Evolutionary conservation across 441 rosid species (phyloP).

Genomic region (Flueggea neowawraea): DNA sequence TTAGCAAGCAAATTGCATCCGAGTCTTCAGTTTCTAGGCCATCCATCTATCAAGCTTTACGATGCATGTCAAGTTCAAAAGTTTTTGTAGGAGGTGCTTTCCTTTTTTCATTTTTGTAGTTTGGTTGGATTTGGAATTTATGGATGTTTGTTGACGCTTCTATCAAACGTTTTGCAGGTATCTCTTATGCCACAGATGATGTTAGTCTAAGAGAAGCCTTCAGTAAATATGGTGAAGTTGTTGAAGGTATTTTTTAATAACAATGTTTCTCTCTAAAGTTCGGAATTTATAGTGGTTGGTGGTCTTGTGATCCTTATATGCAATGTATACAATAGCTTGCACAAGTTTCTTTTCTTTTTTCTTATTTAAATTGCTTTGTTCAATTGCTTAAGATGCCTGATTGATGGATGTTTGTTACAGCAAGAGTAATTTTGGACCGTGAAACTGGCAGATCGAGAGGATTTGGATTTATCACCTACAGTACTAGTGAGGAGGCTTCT

Average conservation of each 20-base stretch:
- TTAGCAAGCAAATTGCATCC: conserved; percentile 40
- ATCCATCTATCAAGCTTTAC: conserved; percentile 60
- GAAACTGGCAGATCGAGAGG: conserved; percentile 95
- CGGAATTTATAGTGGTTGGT: background rate
- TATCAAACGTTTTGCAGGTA: conserved; percentile 36
- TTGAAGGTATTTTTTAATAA: conserved; percentile 48
- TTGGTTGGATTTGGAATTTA: background rate
- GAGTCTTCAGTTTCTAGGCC: conserved; percentile 56
- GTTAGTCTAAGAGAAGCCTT: conserved; percentile 61
- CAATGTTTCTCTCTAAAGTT: background rate
- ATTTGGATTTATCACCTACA: conserved; percentile 82
- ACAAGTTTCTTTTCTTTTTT: background rate
- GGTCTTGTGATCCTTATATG: no score
- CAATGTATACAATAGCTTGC: no score
- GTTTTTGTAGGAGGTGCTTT: conserved; percentile 78
- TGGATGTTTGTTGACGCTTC: conserved; percentile 9
- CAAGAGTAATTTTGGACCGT: conserved; percentile 80
- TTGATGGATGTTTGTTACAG: conserved; percentile 30
- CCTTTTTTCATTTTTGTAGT: background rate
- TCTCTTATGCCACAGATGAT: conserved; percentile 70
- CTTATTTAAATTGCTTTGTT: background rate
- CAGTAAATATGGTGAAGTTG: conserved; percentile 73
- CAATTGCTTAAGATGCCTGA: conserved; percentile 1
- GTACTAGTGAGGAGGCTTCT: conserved; percentile 67
- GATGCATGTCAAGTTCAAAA: conserved; percentile 83